These are phyloP conservation scores for Hydrangea macrophylla DNA, from an alignment of 148 eudicot species.

Conservation along the genomic window DNA sequence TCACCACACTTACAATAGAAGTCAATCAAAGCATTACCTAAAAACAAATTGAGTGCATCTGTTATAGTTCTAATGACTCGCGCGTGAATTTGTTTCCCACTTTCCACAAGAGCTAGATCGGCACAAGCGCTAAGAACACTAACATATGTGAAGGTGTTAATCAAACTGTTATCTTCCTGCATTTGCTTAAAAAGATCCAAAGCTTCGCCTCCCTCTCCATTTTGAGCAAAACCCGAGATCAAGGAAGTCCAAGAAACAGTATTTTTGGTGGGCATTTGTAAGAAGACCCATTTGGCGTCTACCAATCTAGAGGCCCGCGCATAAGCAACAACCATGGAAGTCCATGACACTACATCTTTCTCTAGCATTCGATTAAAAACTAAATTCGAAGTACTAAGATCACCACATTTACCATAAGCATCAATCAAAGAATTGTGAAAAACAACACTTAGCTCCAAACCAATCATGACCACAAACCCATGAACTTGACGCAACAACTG, in stretches of 20 bases:
- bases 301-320: constrained; percentile 38
- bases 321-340: constrained; percentile 65
- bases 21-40: constrained; percentile 60
- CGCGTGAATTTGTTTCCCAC: constrained; percentile 69
- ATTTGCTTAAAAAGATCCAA: constrained; percentile 46
- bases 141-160: constrained; percentile 61
- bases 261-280: constrained; percentile 51
- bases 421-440: constrained; percentile 53
- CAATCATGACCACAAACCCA: constrained; percentile 36
- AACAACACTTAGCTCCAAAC: constrained; percentile 38
- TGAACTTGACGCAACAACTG: constrained; percentile 50
- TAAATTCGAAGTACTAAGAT: constrained; percentile 27
- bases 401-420: constrained; percentile 76
- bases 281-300: constrained; percentile 49
- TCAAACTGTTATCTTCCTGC: constrained; percentile 38
- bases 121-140: constrained; percentile 67
- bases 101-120: constrained; percentile 46
- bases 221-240: constrained; percentile 51
- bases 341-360: constrained; percentile 69
- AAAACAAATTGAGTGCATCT: constrained; percentile 32
- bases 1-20: constrained; percentile 81
- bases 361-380: constrained; percentile 51
- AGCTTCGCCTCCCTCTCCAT: constrained; percentile 51
- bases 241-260: constrained; percentile 74
- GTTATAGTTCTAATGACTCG: constrained; percentile 32